phyloP scores from a whole-genome alignment of 2,329 filamentous ascomycete species.

The Hirsutella rhossiliensis region DNA sequence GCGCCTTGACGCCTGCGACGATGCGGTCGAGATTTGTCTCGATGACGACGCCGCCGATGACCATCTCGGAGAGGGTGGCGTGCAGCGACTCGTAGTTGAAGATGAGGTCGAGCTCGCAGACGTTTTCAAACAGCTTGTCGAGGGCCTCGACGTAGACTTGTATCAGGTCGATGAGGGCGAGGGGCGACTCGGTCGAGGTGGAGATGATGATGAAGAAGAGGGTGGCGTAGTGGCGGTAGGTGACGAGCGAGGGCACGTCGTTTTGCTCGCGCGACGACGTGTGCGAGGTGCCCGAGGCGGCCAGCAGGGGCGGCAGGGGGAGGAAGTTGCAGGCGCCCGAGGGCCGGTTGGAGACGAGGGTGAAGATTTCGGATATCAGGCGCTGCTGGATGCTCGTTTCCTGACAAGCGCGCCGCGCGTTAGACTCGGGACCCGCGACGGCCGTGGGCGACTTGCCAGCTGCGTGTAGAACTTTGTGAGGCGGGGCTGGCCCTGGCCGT shows the following conservation, averaged over 20 bases:
- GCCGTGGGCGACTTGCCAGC: slow-evolving; percentile 42
- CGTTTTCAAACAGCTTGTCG: slow-evolving; percentile 92
- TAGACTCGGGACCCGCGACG: not conserved
- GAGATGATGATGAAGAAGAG: slow-evolving; percentile 98
- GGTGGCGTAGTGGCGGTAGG: slow-evolving; percentile 95
- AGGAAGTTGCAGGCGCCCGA: slow-evolving; percentile 96
- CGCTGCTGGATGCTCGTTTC: slow-evolving; percentile 96
- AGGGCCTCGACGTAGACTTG: slow-evolving; percentile 96
- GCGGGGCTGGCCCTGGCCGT: slow-evolving; percentile 91
- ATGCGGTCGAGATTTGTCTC: slow-evolving; percentile 86
- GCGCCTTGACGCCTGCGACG: slow-evolving; percentile 67
- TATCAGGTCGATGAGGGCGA: slow-evolving; percentile 90
- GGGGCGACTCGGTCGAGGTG: slow-evolving; percentile 88
- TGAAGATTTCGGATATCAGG: slow-evolving; percentile 94
- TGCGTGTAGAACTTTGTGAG: slow-evolving; percentile 99
- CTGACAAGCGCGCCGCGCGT: slow-evolving; percentile 30
- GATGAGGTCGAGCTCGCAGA: slow-evolving; percentile 95
- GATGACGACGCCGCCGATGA: slow-evolving; percentile 87
- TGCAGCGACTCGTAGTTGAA: slow-evolving; percentile 98
- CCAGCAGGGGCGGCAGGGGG: slow-evolving; percentile 57
- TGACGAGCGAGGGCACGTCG: slow-evolving; percentile 88
- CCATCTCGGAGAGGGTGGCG: slow-evolving; percentile 83
- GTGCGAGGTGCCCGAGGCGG: slow-evolving; percentile 48
- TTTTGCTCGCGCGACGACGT: slow-evolving; percentile 60
- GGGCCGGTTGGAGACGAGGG: slow-evolving; percentile 83